These are phyloP conservation scores for Acacia pycnantha DNA, from an alignment of 331 rosid species.

Conservation along the genomic window DNA sequence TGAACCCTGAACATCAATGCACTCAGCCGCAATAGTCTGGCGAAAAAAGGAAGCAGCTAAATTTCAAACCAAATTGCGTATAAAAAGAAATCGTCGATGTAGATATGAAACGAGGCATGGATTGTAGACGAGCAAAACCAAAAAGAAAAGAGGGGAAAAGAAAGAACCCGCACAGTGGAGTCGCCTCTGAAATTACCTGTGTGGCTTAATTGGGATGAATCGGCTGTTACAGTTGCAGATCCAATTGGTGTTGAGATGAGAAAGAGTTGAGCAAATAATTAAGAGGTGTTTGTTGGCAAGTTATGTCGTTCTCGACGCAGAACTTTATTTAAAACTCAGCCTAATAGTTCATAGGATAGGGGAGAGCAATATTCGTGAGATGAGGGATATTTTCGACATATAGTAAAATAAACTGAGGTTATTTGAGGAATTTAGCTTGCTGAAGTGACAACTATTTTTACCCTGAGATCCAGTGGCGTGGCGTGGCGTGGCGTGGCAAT, in stretches of 20 bases:
- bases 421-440: background rate
- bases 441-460: background rate
- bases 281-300: background rate
- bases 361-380: too few species aligned
- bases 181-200: background rate
- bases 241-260: conserved; percentile 5
- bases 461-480: conserved; percentile 14
- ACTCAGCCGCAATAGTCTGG: background rate
- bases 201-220: background rate
- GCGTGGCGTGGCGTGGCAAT: too few species aligned
- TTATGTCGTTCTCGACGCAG: background rate
- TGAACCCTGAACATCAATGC: background rate
- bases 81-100: background rate
- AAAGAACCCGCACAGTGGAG: conserved; percentile 26
- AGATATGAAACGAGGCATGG: background rate
- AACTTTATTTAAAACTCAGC: background rate
- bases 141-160: background rate
- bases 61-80: background rate
- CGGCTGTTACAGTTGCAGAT: conserved; percentile 31
- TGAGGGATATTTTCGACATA: conserved; percentile 9
- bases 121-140: background rate
- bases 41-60: background rate
- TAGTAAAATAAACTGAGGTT: background rate
- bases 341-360: too few species aligned
- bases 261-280: background rate